These are phyloP conservation scores for Chaetomium strumarium DNA, from an alignment of 2,329 filamentous ascomycete genomes.

Conservation along the genomic window DNA sequence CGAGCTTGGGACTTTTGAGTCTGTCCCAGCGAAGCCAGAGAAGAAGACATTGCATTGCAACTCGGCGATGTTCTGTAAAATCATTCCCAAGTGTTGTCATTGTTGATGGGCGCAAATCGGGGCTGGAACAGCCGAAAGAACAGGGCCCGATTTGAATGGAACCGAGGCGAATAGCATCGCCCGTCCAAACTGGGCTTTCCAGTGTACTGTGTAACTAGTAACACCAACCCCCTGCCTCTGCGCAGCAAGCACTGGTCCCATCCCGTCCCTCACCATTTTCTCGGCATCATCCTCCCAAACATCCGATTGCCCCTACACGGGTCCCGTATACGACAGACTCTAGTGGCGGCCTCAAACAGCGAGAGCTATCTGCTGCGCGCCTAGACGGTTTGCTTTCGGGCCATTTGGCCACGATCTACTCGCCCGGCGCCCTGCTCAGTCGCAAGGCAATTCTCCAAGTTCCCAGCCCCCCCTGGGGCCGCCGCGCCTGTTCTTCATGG, in stretches of 20 bases:
- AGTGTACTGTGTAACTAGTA: background rate
- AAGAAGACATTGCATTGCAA: slow-evolving; percentile 14
- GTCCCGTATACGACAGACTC: background rate
- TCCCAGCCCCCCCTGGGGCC: slow-evolving; percentile 7
- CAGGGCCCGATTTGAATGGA: slow-evolving; percentile 13
- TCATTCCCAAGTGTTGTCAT: background rate
- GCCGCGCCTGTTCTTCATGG: slow-evolving; percentile 41
- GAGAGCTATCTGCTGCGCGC: slow-evolving; percentile 4
- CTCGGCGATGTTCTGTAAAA: slow-evolving; percentile 9
- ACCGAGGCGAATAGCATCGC: slow-evolving; percentile 23
- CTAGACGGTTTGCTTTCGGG: background rate
- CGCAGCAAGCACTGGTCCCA: slow-evolving; percentile 8
- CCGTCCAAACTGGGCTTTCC: slow-evolving; percentile 5
- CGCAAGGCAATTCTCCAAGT: background rate
- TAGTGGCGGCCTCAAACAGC: background rate
- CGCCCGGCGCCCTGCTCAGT: background rate
- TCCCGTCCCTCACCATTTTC: slow-evolving; percentile 16
- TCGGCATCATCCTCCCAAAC: slow-evolving; percentile 11
- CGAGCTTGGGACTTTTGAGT: background rate
- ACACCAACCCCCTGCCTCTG: slow-evolving; percentile 16
- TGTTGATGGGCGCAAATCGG: background rate
- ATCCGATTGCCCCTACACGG: background rate
- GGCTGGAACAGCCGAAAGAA: slow-evolving; percentile 2
- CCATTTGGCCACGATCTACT: slow-evolving; percentile 9
- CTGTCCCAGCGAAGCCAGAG: slow-evolving; percentile 6